Conservation (phyloP, 306 rosid species). For the Dalbergia cultrata region DNA sequence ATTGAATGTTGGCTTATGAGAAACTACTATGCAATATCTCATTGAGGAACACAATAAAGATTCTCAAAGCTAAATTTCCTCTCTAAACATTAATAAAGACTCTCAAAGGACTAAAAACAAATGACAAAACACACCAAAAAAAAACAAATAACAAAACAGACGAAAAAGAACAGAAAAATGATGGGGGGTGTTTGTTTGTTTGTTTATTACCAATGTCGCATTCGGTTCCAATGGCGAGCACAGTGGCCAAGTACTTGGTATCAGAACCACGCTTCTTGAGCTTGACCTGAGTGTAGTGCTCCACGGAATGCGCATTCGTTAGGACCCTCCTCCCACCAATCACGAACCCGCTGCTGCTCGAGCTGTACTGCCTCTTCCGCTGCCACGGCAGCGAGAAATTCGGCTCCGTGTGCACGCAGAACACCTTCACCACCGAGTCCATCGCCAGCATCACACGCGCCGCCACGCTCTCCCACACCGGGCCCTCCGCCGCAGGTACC, state of each 20-base stretch:
- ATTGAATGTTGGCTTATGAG: neutral
- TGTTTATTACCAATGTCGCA: constrained; percentile 72
- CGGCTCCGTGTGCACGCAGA: constrained; percentile 93
- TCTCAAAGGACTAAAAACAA: too few relatives aligned
- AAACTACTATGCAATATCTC: neutral
- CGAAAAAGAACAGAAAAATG: neutral
- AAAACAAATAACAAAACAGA: neutral
- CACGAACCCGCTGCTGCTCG: constrained; percentile 95
- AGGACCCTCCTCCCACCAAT: constrained; percentile 84
- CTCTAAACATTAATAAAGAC: too few relatives aligned
- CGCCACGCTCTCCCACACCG: constrained; percentile 53
- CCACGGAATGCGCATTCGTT: constrained; percentile 95
- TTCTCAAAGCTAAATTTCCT: too few relatives aligned
- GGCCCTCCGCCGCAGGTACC: constrained; percentile 17
- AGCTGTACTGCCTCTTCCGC: constrained; percentile 90
- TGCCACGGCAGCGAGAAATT: constrained; percentile 98
- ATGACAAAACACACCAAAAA: too few relatives aligned
- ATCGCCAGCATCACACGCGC: constrained; percentile 79
- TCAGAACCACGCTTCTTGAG: constrained; percentile 98
- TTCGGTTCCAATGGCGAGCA: constrained; percentile 96
- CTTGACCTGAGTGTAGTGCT: constrained; percentile 93
- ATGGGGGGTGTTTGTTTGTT: too few relatives aligned
- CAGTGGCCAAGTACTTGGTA: constrained; percentile 92
- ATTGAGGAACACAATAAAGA: neutral
- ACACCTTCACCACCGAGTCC: constrained; percentile 96